Base-by-base conservation (phyloP, 768 basidiomycete genomes). In the Clitopilus passeckerianus region DNA sequence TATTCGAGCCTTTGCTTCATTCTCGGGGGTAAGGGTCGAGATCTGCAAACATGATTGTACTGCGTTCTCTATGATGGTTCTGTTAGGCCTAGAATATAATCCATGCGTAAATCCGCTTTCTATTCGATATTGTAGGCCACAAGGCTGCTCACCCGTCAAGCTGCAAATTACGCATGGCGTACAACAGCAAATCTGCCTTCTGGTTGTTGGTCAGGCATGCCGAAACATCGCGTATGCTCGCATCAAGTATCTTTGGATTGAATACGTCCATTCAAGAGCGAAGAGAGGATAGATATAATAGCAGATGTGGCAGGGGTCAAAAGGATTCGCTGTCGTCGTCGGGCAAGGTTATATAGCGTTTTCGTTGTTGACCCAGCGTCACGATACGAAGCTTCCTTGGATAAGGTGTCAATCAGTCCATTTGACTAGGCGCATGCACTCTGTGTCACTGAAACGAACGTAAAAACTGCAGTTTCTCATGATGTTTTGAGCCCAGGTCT, bases 81-180 rank as follows among this genome's bases (percentile, higher is more conserved):
- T 82, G 70, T 80, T 84, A 54, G 80, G 82, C 30, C 80, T 81
- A 63, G 50, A 34, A 57, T 35, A 30, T 20, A 6, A 22, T 53
- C 16, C 27, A 23, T 60, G 7, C 33, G 41, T 27, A 50, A 50
- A 22, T 50, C 46, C 46, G 46, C 16, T 58, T 34, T 4, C 46
- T 22, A 23, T 23, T 23, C 46, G 10, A n/a, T 50, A 20, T n/a
- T 50, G 16, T 5, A 30, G 16, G 46, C 46, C 46, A 50, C 46
- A n/a, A 50, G 6, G 71, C 27, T 30, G 27, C 82, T 35, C 68
- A 89, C 86, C 86, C 80, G 59, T 92, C 86, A 53, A 80, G 77
- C 56, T 87, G 84, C 60, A 96, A 83, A 65, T 87, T 88, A 63
- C 87, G 86, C 80, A 94, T 85, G n/a, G 91, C 92, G 63, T 90